Evolutionary conservation across 2,329 filamentous ascomycete genomes (phyloP).

Genomic region (Pyricularia sp.): DNA sequence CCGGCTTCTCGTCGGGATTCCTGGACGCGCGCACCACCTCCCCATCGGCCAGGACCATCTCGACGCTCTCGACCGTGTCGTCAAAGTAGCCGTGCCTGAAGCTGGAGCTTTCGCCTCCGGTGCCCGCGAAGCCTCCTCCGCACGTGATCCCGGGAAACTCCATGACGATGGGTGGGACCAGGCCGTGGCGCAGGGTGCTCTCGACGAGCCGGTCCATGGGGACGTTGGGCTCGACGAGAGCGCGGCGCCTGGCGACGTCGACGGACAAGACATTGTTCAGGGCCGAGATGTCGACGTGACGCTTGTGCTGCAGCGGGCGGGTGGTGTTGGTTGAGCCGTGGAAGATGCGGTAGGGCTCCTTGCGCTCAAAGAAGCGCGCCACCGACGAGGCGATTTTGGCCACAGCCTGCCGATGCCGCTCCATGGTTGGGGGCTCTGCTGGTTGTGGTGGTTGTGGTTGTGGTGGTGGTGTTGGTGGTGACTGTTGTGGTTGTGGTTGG

Average conservation of each 20-base stretch:
- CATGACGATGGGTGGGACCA: slow-evolving; percentile 65
- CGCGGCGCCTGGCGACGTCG: slow-evolving; percentile 43
- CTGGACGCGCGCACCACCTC: slow-evolving; percentile 45
- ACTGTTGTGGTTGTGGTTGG: background rate
- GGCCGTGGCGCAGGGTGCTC: slow-evolving; percentile 51
- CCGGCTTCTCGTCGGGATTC: slow-evolving; percentile 26
- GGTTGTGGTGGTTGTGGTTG: too few species aligned
- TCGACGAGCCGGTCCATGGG: slow-evolving; percentile 65
- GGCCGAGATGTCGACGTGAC: slow-evolving; percentile 54
- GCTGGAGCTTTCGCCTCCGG: slow-evolving; percentile 59
- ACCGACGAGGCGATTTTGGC: slow-evolving; percentile 36
- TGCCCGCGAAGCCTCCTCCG: slow-evolving; percentile 62
- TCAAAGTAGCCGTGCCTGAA: slow-evolving; percentile 68
- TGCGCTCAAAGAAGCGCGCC: slow-evolving; percentile 35
- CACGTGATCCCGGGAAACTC: slow-evolving; percentile 70
- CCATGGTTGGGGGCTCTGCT: slow-evolving; percentile 24
- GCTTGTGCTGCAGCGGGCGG: slow-evolving; percentile 35
- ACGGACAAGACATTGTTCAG: slow-evolving; percentile 57
- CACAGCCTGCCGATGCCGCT: slow-evolving; percentile 40
- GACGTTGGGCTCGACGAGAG: slow-evolving; percentile 67
- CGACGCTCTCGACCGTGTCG: slow-evolving; percentile 50
- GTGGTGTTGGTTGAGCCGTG: slow-evolving; percentile 74
- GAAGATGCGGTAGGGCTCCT: slow-evolving; percentile 60
- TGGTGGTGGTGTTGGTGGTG: background rate
- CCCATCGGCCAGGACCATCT: slow-evolving; percentile 62